A percentile compares a stretch with the other conserved stretches of the same genome.
Conservation (phyloP, 345 rosid species). For the Orychophragmus violaceus region DNA sequence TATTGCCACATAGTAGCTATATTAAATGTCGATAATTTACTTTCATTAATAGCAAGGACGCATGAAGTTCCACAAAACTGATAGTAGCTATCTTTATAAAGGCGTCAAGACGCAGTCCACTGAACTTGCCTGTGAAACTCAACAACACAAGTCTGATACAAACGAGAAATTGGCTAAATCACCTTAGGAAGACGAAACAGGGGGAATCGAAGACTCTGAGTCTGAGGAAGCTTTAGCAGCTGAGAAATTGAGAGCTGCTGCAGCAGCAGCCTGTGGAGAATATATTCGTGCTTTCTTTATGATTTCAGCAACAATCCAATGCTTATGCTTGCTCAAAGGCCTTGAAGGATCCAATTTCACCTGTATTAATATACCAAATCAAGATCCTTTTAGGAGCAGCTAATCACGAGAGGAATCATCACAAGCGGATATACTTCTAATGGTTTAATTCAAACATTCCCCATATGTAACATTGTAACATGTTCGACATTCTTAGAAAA, state of each 20-base stretch:
- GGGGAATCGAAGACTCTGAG: constrained; percentile 5
- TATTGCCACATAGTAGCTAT: background rate
- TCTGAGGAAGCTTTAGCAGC: background rate
- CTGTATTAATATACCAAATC: constrained; percentile 18
- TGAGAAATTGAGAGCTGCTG: constrained; percentile 7
- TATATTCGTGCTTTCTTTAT: constrained; percentile 77
- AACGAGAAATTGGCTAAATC: background rate
- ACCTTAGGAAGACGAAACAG: constrained; percentile 34
- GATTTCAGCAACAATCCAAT: constrained; percentile 87
- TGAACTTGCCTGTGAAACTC: background rate
- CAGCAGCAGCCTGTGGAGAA: constrained; percentile 32
- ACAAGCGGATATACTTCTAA: no score
- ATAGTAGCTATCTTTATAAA: background rate
- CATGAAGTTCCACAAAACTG: background rate
- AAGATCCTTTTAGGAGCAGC: background rate
- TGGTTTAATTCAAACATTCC: no score
- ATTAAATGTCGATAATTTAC: background rate
- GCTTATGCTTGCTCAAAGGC: constrained; percentile 88
- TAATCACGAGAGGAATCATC: no score
- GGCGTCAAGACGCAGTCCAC: background rate
- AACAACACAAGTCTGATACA: background rate
- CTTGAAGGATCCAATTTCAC: constrained; percentile 87
- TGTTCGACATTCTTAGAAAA: no score
- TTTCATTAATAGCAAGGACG: background rate
- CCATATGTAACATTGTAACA: no score